Evolutionary conservation across 345 rosid genomes (phyloP), one percentile per base, ranked within the genome.

Genomic region (Populus euphratica): DNA sequence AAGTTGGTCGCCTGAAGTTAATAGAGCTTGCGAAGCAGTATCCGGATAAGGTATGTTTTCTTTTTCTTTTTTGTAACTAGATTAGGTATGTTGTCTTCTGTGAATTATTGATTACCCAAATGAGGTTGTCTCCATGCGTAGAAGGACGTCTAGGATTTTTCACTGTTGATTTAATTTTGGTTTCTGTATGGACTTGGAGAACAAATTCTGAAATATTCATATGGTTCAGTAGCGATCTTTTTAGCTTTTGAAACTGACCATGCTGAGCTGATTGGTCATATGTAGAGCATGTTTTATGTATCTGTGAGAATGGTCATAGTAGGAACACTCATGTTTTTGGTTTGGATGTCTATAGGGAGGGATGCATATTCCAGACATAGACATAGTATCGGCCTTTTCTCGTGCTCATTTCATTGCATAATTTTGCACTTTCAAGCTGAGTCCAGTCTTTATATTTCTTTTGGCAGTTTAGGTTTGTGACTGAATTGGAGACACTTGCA

Each of bases 21-120:
- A 92, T 96, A 66, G 91, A 92, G 76, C 94, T 96, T 56, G 87
- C 98, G 70, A 88, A 89, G 81, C 90, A 91, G 80, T 92, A 83
- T 85, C 94, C 97, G 36, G 87, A 92, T 69, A 93, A 92, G 97
- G 98, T 92, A 81, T 73, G 67, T 29, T 76, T 39, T 78, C 54
- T 54, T 73, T 44, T 73, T 27, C 61, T 44, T 29, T 44, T 68
- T 35, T 39, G 14, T 20, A 20, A 14, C 47, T 12, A 29, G 63
- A 4, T 23, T 3, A 59, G 63, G 27, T 59, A 59, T 23, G 29
- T 33, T 10, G 10, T 67, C 20, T 63, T 56, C 13, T 38, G 65
- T 52, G 25, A 54, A 18, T 69, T 23, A 2, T 2, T 76, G 59
- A 49, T 35, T 14, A 44, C 38, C 3, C 12, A 54, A 44, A 44